Conservation (phyloP, 352 stramenopile species). For the Hyaloperonospora brassicae region DNA sequence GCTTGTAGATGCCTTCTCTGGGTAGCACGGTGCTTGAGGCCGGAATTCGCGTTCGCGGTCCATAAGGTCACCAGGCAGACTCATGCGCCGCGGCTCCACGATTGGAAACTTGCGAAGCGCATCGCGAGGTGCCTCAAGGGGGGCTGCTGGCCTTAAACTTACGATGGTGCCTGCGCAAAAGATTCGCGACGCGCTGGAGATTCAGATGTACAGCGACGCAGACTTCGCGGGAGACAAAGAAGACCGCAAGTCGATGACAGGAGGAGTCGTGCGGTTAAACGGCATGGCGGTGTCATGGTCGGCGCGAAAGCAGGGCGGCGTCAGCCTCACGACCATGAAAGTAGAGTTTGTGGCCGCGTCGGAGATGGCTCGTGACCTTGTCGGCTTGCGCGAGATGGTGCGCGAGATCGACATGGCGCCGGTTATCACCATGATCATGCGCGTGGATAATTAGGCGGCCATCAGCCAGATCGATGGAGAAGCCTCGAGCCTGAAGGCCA, state of each 20-base stretch:
- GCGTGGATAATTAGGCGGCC: neutral
- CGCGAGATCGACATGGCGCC: neutral
- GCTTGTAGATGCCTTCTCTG: neutral
- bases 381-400: no score
- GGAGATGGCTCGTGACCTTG: no score
- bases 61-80: constrained; percentile 9
- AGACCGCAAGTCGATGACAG: neutral
- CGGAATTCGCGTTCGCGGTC: constrained; percentile 22
- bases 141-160: neutral
- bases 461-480: neutral
- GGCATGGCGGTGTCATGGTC: neutral
- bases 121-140: no score
- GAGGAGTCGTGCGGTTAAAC: neutral
- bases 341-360: no score
- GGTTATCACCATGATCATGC: neutral
- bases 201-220: neutral
- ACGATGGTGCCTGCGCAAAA: neutral
- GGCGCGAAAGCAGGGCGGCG: neutral
- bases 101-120: constrained; percentile 12
- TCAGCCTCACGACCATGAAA: neutral
- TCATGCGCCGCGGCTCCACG: constrained; percentile 1
- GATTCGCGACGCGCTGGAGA: neutral
- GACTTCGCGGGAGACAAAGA: neutral
- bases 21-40: constrained; percentile 12
- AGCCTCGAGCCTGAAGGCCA: neutral